phyloP scores from a whole-genome alignment of 2,329 filamentous ascomycete genomes.

The Verticillium albo-atrum region DNA sequence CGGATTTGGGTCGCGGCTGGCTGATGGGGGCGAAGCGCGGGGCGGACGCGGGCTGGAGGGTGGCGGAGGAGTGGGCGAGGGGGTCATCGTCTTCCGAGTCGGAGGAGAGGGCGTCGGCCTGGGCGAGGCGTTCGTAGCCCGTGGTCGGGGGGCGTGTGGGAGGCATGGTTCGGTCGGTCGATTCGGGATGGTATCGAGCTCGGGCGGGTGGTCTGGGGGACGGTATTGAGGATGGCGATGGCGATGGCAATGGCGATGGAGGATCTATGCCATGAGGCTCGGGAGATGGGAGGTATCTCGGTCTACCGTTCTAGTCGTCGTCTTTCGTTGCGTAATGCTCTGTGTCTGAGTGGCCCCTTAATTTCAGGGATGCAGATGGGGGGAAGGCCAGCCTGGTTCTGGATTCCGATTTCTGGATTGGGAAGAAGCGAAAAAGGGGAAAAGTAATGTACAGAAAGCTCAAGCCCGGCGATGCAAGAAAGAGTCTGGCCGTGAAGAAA shows the following conservation, averaged over 20 bases:
- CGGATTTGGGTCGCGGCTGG: constrained; percentile 56
- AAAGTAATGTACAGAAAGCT: constrained; percentile 1
- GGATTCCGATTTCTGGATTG: not conserved
- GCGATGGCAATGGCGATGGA: not conserved
- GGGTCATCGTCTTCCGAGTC: constrained; percentile 64
- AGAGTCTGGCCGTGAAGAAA: not conserved
- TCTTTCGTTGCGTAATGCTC: not conserved
- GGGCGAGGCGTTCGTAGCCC: constrained; percentile 79
- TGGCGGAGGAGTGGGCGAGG: constrained; percentile 47
- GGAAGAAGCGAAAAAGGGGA: not conserved
- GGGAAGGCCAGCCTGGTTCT: not conserved
- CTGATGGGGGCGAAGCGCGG: constrained; percentile 61
- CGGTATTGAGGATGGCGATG: not conserved
- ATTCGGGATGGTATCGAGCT: too few relatives aligned
- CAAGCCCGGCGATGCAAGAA: not conserved
- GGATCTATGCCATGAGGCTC: too few relatives aligned
- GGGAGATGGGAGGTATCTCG: not conserved
- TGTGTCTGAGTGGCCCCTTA: not conserved
- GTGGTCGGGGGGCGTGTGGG: constrained; percentile 67
- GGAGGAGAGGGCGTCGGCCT: constrained; percentile 72
- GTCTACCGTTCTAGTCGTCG: not conserved
- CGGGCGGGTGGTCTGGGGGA: not conserved
- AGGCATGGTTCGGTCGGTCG: constrained; percentile 54
- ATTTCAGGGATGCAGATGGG: not conserved
- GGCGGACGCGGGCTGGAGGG: constrained; percentile 53